Percentiles rank a stretch among this genome's conserved stretches.
These are phyloP conservation scores for Suillus americanus DNA, from an alignment of 768 basidiomycete species.

Conservation along the genomic window DNA sequence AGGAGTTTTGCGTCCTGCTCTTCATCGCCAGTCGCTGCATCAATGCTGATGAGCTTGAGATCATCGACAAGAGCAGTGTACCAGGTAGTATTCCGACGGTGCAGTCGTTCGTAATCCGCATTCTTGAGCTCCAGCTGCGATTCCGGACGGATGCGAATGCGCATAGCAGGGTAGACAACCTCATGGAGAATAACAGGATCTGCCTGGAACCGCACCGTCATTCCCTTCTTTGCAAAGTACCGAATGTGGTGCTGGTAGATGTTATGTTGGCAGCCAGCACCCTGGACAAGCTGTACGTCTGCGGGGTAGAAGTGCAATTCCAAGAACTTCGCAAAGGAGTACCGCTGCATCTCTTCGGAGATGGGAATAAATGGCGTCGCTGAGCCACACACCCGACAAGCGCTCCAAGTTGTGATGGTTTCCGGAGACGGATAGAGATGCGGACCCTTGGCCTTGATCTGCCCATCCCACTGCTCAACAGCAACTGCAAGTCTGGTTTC, in stretches of 20 bases:
- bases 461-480: conserved; percentile 86
- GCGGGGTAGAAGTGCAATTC: conserved; percentile 96
- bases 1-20: conserved; percentile 63
- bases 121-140: conserved; percentile 90
- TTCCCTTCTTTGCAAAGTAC: conserved; percentile 81
- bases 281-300: conserved; percentile 79
- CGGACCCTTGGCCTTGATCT: conserved; percentile 53
- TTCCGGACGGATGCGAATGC: conserved; percentile 83
- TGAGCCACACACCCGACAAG: conserved; percentile 75
- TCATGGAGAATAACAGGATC: conserved; percentile 84
- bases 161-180: conserved; percentile 85
- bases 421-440: conserved; percentile 63
- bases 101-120: conserved; percentile 77
- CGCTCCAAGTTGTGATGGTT: conserved; percentile 87
- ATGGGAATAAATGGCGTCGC: conserved; percentile 87
- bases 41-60: conserved; percentile 72
- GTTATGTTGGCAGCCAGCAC: conserved; percentile 91
- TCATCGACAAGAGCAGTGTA: conserved; percentile 76
- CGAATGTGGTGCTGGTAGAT: conserved; percentile 91
- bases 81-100: conserved; percentile 71
- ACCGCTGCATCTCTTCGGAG: conserved; percentile 88
- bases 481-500: conserved; percentile 79
- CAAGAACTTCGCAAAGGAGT: conserved; percentile 95
- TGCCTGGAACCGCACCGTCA: conserved; percentile 87
- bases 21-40: conserved; percentile 78